These are phyloP conservation scores for Backusella parvicylindrica DNA, from an alignment of 192 early-diverging fungal species.

Conservation along the genomic window DNA sequence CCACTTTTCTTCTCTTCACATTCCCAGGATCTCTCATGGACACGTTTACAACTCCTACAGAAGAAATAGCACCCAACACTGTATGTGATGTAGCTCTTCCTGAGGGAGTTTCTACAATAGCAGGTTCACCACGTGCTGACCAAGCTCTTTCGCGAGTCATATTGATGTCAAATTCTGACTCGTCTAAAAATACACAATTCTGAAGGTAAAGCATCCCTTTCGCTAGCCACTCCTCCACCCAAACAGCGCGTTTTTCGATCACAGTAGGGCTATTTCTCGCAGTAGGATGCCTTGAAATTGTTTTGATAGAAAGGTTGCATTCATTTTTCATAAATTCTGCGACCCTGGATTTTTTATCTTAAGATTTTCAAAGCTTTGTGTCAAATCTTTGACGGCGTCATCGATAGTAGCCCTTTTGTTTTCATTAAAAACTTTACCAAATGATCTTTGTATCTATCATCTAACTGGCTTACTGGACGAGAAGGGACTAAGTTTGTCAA, in stretches of 20 bases:
- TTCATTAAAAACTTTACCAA: not conserved
- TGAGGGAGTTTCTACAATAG: not conserved
- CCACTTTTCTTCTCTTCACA: conserved; percentile 4
- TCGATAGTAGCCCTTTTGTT: not conserved
- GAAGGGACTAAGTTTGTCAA: not conserved
- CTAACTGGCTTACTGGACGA: not conserved
- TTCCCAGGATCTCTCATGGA: conserved; percentile 1
- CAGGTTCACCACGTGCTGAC: not conserved
- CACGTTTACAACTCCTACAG: not conserved
- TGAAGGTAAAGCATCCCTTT: conserved; percentile 2
- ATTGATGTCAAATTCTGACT: conserved; percentile 13
- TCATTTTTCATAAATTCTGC: too few species aligned
- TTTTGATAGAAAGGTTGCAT: conserved; percentile 11
- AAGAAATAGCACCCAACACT: not conserved
- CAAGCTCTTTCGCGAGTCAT: not conserved
- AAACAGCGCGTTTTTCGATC: not conserved
- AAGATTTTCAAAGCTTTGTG: not conserved
- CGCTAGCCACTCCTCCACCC: not conserved
- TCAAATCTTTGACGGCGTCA: not conserved
- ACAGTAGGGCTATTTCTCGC: not conserved
- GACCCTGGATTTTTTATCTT: not conserved
- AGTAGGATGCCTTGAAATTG: not conserved
- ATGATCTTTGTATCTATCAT: not conserved
- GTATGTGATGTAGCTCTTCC: not conserved
- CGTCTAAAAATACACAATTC: conserved; percentile 9